Conservation (phyloP, 1,284 basidiomycete genomes). For the Fomitopsis pinicola region DNA sequence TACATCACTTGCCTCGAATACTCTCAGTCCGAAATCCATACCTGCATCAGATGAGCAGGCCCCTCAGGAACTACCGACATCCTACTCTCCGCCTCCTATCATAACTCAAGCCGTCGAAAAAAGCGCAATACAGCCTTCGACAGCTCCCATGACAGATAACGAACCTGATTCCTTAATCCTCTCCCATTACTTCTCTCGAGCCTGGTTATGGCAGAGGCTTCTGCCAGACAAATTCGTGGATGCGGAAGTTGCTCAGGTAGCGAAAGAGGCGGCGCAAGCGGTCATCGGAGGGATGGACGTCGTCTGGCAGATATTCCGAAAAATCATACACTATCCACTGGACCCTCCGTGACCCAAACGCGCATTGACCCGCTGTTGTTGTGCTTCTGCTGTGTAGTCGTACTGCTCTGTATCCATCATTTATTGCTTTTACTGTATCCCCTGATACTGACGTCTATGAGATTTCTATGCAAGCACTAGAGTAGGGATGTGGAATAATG, state of each 20-base stretch:
- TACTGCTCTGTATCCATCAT: not conserved
- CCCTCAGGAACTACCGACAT: not conserved
- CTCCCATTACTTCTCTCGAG: conserved; percentile 1
- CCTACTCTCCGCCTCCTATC: not conserved
- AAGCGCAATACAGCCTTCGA: not conserved
- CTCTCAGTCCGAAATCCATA: not conserved
- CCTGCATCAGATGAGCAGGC: not conserved
- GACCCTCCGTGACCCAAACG: conserved; percentile 22
- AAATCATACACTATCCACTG: conserved; percentile 29
- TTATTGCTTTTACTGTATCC: not conserved
- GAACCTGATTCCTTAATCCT: conserved; percentile 1
- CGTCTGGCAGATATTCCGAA: conserved; percentile 26
- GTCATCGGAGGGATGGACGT: conserved; percentile 22
- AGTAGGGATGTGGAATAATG: not conserved
- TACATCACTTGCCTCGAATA: not conserved
- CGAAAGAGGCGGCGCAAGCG: conserved; percentile 17
- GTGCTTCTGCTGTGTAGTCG: not conserved
- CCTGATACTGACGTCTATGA: not conserved
- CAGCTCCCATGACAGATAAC: not conserved
- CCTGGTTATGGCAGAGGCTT: conserved; percentile 13
- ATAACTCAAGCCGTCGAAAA: not conserved
- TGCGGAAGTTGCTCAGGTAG: conserved; percentile 10
- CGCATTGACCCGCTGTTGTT: not conserved
- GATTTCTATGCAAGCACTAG: not conserved
- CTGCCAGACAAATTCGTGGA: conserved; percentile 13